phyloP scores from a whole-genome alignment of 805 yeast genomes.

The Schizosaccharomyces cryophilus region DNA sequence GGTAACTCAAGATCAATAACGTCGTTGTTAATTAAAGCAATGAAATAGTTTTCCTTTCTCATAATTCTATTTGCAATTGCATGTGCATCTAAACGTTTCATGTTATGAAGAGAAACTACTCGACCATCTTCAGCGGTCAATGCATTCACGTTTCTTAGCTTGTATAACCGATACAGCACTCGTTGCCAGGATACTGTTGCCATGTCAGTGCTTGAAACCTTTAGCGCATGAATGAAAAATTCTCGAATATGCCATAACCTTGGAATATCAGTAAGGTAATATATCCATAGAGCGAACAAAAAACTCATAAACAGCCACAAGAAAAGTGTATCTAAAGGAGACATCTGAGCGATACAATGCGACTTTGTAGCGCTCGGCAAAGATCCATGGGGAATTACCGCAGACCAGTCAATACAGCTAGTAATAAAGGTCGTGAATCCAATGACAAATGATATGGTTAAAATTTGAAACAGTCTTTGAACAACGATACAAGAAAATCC shows the following conservation, averaged over 20 bases:
- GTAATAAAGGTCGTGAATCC: slow-evolving; percentile 54
- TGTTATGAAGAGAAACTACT: slow-evolving; percentile 4
- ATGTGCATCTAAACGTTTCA: slow-evolving; percentile 56
- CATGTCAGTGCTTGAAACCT: slow-evolving; percentile 28
- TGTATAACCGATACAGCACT: slow-evolving; percentile 51
- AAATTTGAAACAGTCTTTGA: slow-evolving; percentile 37
- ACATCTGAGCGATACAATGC: slow-evolving; percentile 20
- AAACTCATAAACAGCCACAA: slow-evolving; percentile 33
- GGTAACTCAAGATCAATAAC: slow-evolving; percentile 30
- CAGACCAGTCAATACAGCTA: slow-evolving; percentile 52
- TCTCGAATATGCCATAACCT: slow-evolving; percentile 49
- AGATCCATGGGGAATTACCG: slow-evolving; percentile 14
- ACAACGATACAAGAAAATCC: slow-evolving; percentile 64
- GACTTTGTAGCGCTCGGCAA: slow-evolving; percentile 21
- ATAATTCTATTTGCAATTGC: slow-evolving; percentile 85
- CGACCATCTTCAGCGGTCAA: slow-evolving; percentile 20
- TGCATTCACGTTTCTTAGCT: slow-evolving; percentile 59
- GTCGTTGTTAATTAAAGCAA: slow-evolving; percentile 64
- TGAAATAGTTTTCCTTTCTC: slow-evolving; percentile 84
- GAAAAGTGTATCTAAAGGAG: slow-evolving; percentile 30
- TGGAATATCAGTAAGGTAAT: slow-evolving; percentile 32
- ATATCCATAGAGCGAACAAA: slow-evolving; percentile 18
- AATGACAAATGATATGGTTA: slow-evolving; percentile 57
- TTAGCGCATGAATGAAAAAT: slow-evolving; percentile 40
- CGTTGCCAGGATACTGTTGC: slow-evolving; percentile 87